Conservation (phyloP, 768 basidiomycete species). For the Cubamyces sp. region DNA sequence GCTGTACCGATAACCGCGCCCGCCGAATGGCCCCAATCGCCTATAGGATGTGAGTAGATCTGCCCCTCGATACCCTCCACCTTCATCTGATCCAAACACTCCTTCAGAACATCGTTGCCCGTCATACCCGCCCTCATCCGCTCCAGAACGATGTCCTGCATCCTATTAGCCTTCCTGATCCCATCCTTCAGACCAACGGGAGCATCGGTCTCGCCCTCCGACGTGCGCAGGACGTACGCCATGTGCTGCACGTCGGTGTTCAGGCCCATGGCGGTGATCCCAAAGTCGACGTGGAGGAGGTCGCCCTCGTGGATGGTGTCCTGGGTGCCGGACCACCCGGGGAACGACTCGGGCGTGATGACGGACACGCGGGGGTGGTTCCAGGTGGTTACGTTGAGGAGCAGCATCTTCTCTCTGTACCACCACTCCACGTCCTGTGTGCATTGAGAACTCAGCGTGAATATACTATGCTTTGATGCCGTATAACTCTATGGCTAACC, state of each 20-base stretch:
- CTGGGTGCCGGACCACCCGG: constrained; percentile 47
- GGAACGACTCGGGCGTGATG: constrained; percentile 44
- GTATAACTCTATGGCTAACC: constrained; percentile 30
- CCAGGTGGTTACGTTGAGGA: constrained; percentile 52
- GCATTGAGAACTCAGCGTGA: background rate
- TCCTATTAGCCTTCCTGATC: constrained; percentile 48
- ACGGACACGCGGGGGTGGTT: constrained; percentile 56
- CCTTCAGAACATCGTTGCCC: constrained; percentile 50
- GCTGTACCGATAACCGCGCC: constrained; percentile 51
- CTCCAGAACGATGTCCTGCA: constrained; percentile 54
- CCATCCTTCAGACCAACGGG: constrained; percentile 50
- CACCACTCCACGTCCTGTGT: constrained; percentile 55
- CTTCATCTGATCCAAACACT: constrained; percentile 48
- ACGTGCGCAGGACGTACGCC: constrained; percentile 53
- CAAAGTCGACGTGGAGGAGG: constrained; percentile 58
- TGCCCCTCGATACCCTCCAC: constrained; percentile 49
- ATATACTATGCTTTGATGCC: background rate
- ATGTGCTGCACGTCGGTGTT: constrained; percentile 62
- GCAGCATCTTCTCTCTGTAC: constrained; percentile 56
- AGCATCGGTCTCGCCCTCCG: constrained; percentile 44
- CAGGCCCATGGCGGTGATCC: constrained; percentile 56
- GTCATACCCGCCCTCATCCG: constrained; percentile 50
- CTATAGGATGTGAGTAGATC: constrained; percentile 58
- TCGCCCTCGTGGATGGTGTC: constrained; percentile 50
- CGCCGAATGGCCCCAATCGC: constrained; percentile 59